Conservation (phyloP, 2,329 filamentous ascomycete genomes). For the Claviceps maximensis region DNA sequence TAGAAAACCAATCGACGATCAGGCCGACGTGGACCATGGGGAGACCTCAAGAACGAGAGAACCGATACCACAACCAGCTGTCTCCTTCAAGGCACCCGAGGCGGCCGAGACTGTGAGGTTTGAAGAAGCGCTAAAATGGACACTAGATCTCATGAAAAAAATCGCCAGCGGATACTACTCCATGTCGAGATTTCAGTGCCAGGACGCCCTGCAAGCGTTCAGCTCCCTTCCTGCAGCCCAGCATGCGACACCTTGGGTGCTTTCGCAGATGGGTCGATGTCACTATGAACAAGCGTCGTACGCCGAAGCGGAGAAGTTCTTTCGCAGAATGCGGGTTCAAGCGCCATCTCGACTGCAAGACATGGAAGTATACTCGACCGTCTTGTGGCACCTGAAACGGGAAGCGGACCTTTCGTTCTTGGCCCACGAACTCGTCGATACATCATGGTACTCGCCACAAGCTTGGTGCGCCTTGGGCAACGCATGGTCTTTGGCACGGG, state of each 20-base stretch:
- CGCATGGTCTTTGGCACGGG: slow-evolving; percentile 79
- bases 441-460: slow-evolving; percentile 79
- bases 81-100: slow-evolving; percentile 27
- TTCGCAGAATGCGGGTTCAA: slow-evolving; percentile 63
- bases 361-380: slow-evolving; percentile 96
- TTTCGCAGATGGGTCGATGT: slow-evolving; percentile 79
- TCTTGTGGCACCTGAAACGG: slow-evolving; percentile 95
- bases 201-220: slow-evolving; percentile 64
- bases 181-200: slow-evolving; percentile 65
- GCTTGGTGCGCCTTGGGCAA: slow-evolving; percentile 95
- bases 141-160: slow-evolving; percentile 71
- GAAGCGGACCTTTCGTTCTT: slow-evolving; percentile 87
- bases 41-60: slow-evolving; percentile 40
- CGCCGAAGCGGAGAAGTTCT: slow-evolving; percentile 73
- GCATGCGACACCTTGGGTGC: slow-evolving; percentile 84
- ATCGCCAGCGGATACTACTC: slow-evolving; percentile 69
- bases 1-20: slow-evolving; percentile 58
- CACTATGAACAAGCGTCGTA: slow-evolving; percentile 87
- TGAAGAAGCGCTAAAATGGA: slow-evolving; percentile 61
- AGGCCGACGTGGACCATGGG: slow-evolving; percentile 55
- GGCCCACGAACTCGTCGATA: slow-evolving; percentile 77
- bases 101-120: slow-evolving; percentile 46
- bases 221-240: slow-evolving; percentile 58
- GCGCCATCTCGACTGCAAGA: slow-evolving; percentile 77
- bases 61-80: slow-evolving; percentile 21